phyloP scores from a whole-genome alignment of 306 rosid species.

The Purshia tridentata region DNA sequence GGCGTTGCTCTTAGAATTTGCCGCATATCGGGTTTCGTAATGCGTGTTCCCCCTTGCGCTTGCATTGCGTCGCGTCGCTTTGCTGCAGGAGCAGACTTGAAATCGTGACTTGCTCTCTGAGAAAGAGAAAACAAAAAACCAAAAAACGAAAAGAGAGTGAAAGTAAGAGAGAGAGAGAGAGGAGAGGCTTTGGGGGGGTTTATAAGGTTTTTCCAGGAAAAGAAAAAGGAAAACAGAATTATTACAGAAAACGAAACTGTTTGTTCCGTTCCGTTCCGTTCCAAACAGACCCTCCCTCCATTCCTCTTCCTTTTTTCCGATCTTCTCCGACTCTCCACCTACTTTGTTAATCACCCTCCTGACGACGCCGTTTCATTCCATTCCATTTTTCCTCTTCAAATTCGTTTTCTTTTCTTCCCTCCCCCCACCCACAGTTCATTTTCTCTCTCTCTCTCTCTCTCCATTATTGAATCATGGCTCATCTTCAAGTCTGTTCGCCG shows the following conservation, averaged over 20 bases:
- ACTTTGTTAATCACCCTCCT: not conserved
- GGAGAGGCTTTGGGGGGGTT: not conserved
- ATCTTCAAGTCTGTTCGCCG: conserved; percentile 14
- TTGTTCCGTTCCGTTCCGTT: not conserved
- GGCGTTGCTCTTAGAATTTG: not conserved
- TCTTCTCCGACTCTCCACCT: not conserved
- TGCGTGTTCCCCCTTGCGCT: not conserved
- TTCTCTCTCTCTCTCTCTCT: too few relatives aligned
- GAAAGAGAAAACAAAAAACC: not conserved
- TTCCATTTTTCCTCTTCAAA: not conserved
- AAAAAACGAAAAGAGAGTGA: not conserved
- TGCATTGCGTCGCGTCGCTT: conserved; percentile 28
- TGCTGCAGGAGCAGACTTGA: not conserved
- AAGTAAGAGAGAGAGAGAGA: not conserved
- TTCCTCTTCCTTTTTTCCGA: not conserved
- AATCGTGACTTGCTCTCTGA: not conserved
- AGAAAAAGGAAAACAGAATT: not conserved
- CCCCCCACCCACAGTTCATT: not conserved
- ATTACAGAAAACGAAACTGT: not conserved
- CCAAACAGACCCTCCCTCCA: not conserved
- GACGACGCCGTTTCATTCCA: conserved; percentile 11
- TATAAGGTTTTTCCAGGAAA: conserved; percentile 3
- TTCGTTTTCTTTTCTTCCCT: not conserved
- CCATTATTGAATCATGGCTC: conserved; percentile 22
- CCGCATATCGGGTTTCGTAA: too few relatives aligned